These are phyloP conservation scores for Arthrobotrys entomopaga DNA, from an alignment of 2,329 filamentous ascomycete species.

Conservation along the genomic window DNA sequence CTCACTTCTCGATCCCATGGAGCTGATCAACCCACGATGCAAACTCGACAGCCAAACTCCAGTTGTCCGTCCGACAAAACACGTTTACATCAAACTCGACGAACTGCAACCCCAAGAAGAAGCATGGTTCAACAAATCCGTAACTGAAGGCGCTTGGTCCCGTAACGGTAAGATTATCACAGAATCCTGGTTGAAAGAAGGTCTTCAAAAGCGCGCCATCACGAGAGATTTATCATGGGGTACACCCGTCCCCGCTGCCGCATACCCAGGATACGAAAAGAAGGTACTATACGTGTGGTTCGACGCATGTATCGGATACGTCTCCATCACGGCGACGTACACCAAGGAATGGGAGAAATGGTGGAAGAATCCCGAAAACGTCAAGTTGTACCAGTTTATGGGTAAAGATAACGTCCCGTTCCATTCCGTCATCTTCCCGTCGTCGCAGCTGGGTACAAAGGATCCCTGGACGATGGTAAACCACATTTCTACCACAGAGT, in stretches of 20 bases:
- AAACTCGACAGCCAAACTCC: constrained; percentile 89
- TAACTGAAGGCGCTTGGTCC: constrained; percentile 79
- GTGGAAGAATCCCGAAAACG: constrained; percentile 91
- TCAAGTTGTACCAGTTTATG: constrained; percentile 93
- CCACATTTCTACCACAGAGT: constrained; percentile 88
- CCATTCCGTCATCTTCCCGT: constrained; percentile 92
- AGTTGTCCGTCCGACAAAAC: constrained; percentile 82
- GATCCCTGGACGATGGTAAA: constrained; percentile 91
- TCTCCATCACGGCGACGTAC: constrained; percentile 92
- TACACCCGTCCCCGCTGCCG: constrained; percentile 66
- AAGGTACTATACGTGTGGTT: constrained; percentile 96
- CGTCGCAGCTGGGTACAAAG: constrained; percentile 81
- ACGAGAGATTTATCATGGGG: constrained; percentile 95
- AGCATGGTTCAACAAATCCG: constrained; percentile 79
- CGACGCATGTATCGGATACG: constrained; percentile 91
- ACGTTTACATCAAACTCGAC: constrained; percentile 88
- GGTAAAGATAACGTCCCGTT: constrained; percentile 90
- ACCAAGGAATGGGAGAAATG: constrained; percentile 90
- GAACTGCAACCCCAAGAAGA: constrained; percentile 80
- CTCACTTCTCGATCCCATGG: constrained; percentile 75
- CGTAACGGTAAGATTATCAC: constrained; percentile 80
- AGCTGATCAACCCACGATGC: constrained; percentile 85
- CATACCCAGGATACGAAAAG: constrained; percentile 69
- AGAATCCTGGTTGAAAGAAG: constrained; percentile 82
- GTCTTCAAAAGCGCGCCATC: constrained; percentile 85